A percentile compares a stretch with the other conserved stretches of the same genome.
Conservation (phyloP, 306 rosid species). For the Begonia fuchsioides region DNA sequence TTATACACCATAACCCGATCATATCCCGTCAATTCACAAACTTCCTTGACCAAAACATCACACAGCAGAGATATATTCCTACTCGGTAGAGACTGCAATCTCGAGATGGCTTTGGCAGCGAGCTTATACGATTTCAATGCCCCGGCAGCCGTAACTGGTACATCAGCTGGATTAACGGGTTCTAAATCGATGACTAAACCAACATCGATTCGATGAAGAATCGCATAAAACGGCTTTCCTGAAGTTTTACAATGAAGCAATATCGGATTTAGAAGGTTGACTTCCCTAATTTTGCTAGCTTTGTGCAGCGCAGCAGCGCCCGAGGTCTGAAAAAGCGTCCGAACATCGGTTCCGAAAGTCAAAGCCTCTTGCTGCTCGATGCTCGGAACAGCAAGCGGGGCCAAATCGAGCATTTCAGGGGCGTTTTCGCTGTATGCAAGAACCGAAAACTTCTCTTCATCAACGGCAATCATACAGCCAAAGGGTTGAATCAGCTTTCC, state of each 20-base stretch:
- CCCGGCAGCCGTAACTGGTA: conserved; percentile 32
- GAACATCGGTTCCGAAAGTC: conserved; percentile 23
- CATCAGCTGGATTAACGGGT: conserved; percentile 27
- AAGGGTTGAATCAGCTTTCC: conserved; percentile 28
- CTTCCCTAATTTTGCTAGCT: conserved; percentile 20
- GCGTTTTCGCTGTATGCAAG: conserved; percentile 32
- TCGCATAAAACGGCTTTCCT: conserved; percentile 33
- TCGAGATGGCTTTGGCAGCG: conserved; percentile 34
- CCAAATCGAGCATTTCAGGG: conserved; percentile 33
- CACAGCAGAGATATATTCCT: conserved; percentile 21
- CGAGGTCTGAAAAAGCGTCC: conserved; percentile 22
- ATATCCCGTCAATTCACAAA: conserved; percentile 25
- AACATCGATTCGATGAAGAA: conserved; percentile 25
- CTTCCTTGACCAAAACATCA: conserved; percentile 29
- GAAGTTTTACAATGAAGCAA: conserved; percentile 26
- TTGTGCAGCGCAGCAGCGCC: conserved; percentile 33
- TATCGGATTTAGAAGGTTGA: conserved; percentile 29
- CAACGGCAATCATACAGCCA: conserved; percentile 31
- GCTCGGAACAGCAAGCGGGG: conserved; percentile 32
- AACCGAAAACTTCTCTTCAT: conserved; percentile 19
- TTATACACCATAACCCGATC: conserved; percentile 35
- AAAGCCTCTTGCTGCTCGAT: conserved; percentile 28
- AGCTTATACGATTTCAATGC: conserved; percentile 38
- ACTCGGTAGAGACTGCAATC: conserved; percentile 28
- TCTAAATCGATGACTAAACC: conserved; percentile 32